phyloP scores from a whole-genome alignment of 257 asterid genomes.

The Salvia miltiorrhiza region DNA sequence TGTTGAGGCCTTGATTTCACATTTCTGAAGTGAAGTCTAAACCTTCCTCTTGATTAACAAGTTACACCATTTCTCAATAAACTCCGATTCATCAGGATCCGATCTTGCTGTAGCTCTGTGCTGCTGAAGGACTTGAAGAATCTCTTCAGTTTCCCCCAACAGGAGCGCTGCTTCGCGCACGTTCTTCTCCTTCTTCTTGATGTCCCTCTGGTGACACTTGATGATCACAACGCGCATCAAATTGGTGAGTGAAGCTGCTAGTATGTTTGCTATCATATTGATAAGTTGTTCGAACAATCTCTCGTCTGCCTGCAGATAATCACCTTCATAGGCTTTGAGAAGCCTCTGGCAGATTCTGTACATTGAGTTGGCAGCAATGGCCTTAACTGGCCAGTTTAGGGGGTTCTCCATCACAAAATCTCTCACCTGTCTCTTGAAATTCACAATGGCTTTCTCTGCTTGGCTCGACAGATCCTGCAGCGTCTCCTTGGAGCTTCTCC shows the following conservation, averaged over 20 bases:
- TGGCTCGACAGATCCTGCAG: slow-evolving; percentile 30
- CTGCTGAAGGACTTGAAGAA: slow-evolving; percentile 35
- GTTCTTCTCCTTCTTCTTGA: slow-evolving; percentile 31
- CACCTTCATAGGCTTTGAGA: slow-evolving; percentile 25
- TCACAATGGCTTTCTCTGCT: slow-evolving; percentile 27
- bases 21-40: background rate
- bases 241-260: slow-evolving; percentile 44
- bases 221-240: slow-evolving; percentile 29
- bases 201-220: slow-evolving; percentile 36
- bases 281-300: slow-evolving; percentile 32
- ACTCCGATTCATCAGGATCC: slow-evolving; percentile 25
- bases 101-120: slow-evolving; percentile 19
- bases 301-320: slow-evolving; percentile 23
- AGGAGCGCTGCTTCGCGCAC: slow-evolving; percentile 39
- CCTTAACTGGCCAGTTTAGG: slow-evolving; percentile 40
- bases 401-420: slow-evolving; percentile 34
- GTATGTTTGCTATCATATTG: slow-evolving; percentile 35
- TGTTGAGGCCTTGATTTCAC: background rate
- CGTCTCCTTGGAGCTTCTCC: slow-evolving; percentile 32
- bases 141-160: slow-evolving; percentile 42
- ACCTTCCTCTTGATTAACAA: slow-evolving; percentile 23
- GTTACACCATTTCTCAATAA: slow-evolving; percentile 35
- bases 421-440: slow-evolving; percentile 27
- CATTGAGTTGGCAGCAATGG: slow-evolving; percentile 42
- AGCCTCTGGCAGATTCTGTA: slow-evolving; percentile 38